Conservation (phyloP, 2,329 filamentous ascomycete species). For the Rosellinia necatrix region DNA sequence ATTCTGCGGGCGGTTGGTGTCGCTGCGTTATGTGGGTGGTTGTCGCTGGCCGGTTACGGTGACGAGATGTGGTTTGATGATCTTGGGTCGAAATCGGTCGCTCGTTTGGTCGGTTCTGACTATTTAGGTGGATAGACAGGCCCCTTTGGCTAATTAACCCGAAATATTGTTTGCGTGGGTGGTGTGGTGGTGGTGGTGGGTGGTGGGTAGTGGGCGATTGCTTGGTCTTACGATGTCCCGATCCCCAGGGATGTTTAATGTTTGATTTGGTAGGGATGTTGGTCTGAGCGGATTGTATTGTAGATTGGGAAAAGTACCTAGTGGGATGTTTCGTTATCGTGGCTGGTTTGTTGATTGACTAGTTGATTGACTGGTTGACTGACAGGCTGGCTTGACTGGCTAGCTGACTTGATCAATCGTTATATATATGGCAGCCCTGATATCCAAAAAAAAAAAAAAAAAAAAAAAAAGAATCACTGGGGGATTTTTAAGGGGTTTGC, state of each 20-base stretch:
- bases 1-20: slow-evolving; percentile 57
- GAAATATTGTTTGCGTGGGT: slow-evolving; percentile 1
- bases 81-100: neutral
- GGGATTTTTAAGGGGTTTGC: neutral
- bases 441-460: too few species aligned
- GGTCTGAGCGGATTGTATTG: slow-evolving; percentile 10
- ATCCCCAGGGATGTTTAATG: neutral
- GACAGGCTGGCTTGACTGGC: neutral
- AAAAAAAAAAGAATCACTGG: too few species aligned
- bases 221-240: neutral
- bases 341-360: neutral
- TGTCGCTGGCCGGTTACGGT: neutral
- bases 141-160: neutral
- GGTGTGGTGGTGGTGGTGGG: too few species aligned
- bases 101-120: neutral
- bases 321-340: slow-evolving; percentile 15
- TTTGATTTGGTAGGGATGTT: neutral
- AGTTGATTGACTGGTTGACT: neutral
- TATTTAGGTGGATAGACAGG: too few species aligned
- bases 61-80: neutral
- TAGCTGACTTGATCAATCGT: neutral
- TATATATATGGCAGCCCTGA: slow-evolving; percentile 14
- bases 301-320: neutral
- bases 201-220: neutral
- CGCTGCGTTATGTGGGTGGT: slow-evolving; percentile 3